A percentile compares a stretch with the other conserved stretches of the same genome.
Conservation (phyloP, 176 grass and related monocot species). For the Puya raimondii region DNA sequence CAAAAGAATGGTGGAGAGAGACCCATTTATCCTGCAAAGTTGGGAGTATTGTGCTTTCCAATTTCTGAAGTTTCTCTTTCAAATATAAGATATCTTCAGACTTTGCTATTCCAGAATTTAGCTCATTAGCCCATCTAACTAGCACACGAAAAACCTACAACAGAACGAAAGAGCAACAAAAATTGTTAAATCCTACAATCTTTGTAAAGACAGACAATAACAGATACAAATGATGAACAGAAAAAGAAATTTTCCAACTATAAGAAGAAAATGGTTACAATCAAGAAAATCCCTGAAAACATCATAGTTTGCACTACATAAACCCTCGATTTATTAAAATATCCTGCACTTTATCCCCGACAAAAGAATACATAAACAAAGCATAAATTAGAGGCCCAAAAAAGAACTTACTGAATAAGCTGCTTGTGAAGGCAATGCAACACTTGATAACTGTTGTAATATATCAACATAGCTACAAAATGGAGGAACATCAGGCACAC, state of each 20-base stretch:
- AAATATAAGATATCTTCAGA: conserved; percentile 47
- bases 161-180: conserved; percentile 7
- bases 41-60: conserved; percentile 69
- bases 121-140: conserved; percentile 68
- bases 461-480: conserved; percentile 60
- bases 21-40: conserved; percentile 85
- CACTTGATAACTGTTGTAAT: conserved; percentile 51
- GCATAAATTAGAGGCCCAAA: no score
- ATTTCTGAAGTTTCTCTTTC: conserved; percentile 72
- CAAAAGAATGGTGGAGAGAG: conserved; percentile 84
- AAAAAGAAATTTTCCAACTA: background rate
- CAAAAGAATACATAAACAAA: background rate
- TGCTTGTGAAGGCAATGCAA: conserved; percentile 55
- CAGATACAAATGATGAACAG: no score
- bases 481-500: conserved; percentile 52
- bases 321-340: no score
- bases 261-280: background rate
- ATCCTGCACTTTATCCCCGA: no score
- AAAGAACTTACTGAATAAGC: conserved; percentile 50
- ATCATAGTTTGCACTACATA: background rate
- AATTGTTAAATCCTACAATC: background rate
- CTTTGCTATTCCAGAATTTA: conserved; percentile 36
- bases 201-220: no score
- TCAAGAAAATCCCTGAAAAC: background rate
- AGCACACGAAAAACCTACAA: conserved; percentile 72